Base-by-base conservation (phyloP, 2,329 filamentous ascomycete species). In the Verticillium dahliae region DNA sequence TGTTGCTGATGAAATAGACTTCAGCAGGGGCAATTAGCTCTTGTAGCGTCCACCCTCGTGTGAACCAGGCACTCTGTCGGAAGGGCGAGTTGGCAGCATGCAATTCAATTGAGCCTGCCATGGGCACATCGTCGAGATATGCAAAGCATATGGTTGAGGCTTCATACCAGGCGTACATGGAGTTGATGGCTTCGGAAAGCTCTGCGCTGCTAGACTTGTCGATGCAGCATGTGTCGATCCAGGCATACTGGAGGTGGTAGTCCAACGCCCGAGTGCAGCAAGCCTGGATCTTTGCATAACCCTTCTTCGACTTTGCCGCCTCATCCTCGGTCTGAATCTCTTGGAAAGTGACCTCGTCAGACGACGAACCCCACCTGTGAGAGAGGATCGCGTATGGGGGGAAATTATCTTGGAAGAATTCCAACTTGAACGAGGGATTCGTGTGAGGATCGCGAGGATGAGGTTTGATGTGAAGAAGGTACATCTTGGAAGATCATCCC, bases 361-460 rank as follows among this genome's bases (percentile, higher is more conserved):
- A 31, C 11, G n/a, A 7, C 10, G 41, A 50, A 22, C 66, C 66
- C 71, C 71, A 72, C 1, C 68, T 71, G 38, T 72, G 71, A 3
- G 71, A 72, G 7, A 72, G 62, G 57, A 72, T 71, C 41, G 70
- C 69, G 22, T 73, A 73, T 10, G 41, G 41, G n/a, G 0, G 63
- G 59, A 50, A 50, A 9, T 50, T 22, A 9, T 50, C 41, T 4
- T 65, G 61, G 37, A 71, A 70, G 27, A 60, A 61, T 55, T 70
- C 60, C 6, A 73, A 63, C 6, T 18, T 10, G 41, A 50, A 22
- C 2, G 4, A 18, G 6, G 41, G 41, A 6, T 22, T n/a, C 27
- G 27, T 10, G 6, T 6, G 9, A 14, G 6, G 15, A 41, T 6
- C 6, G 13, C 15, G 27, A 31, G 27, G 27, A 31, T 31, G 27